These are phyloP conservation scores for Candida tetrigidarum DNA, from an alignment of 1,139 yeast genomes.

Conservation along the genomic window DNA sequence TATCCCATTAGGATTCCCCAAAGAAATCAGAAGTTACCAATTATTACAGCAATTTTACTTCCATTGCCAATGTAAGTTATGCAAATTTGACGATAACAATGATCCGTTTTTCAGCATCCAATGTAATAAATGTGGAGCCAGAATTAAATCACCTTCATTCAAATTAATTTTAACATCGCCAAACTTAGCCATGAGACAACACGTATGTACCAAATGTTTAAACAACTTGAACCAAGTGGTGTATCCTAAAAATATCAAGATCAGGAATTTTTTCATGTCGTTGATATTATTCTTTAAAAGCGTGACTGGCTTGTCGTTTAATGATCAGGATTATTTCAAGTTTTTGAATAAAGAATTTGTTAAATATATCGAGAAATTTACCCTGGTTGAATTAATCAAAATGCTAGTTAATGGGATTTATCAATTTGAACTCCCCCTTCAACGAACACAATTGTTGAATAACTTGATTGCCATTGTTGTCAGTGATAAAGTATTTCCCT, in stretches of 20 bases:
- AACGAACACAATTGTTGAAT: conserved; percentile 8
- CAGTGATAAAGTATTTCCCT: conserved; percentile 18
- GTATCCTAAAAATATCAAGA: conserved; percentile 12
- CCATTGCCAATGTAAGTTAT: conserved; percentile 33
- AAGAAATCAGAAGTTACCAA: conserved; percentile 13
- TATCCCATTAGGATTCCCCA: conserved; percentile 17
- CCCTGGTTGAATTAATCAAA: conserved; percentile 9
- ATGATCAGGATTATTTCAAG: conserved; percentile 13
- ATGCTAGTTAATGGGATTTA: conserved; percentile 9
- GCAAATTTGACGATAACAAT: conserved; percentile 19
- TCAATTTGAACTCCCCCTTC: conserved; percentile 8
- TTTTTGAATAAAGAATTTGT: conserved; percentile 11
- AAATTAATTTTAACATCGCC: conserved; percentile 12
- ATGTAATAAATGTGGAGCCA: conserved; percentile 22
- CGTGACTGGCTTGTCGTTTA: conserved; percentile 2
- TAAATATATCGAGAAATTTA: conserved; percentile 8
- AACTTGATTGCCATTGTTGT: conserved; percentile 14
- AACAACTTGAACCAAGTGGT: conserved; percentile 10
- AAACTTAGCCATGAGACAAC: conserved; percentile 13
- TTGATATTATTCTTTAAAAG: conserved; percentile 7
- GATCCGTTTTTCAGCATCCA: conserved; percentile 26
- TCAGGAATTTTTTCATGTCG: conserved; percentile 16
- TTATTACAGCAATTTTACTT: conserved; percentile 28
- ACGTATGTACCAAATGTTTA: conserved; percentile 12
- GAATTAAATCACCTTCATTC: conserved; percentile 15